Percentiles rank a stretch among this genome's conserved stretches.
phyloP scores from a whole-genome alignment of 257 asterid genomes.

The Solanum sitiens region DNA sequence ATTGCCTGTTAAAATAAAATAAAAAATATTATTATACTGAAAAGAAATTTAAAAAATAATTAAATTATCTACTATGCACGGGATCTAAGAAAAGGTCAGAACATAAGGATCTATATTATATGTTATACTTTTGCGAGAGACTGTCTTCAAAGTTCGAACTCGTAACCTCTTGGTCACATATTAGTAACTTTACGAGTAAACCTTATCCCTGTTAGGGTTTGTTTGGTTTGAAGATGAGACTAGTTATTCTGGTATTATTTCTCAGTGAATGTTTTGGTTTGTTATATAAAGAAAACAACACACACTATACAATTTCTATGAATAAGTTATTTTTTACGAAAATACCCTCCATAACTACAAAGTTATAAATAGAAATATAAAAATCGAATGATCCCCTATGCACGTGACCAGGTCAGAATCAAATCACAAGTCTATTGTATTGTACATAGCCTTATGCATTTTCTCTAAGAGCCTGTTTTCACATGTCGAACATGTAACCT shows the following conservation, averaged over 20 bases:
- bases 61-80: too few species aligned
- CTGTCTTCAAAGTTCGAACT: background rate
- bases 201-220: too few species aligned
- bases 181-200: background rate
- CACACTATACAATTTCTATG: too few species aligned
- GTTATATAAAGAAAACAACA: too few species aligned
- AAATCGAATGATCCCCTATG: fast-evolving
- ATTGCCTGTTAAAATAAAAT: constrained; percentile 17
- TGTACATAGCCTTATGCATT: background rate
- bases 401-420: background rate
- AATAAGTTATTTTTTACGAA: too few species aligned
- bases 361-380: too few species aligned
- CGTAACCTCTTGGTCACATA: background rate
- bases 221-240: background rate
- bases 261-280: too few species aligned
- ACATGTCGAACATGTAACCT: background rate
- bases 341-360: too few species aligned
- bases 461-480: background rate
- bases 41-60: background rate
- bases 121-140: too few species aligned
- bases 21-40: background rate
- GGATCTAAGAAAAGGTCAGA: background rate
- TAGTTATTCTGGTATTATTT: too few species aligned
- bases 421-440: background rate
- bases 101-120: too few species aligned